A percentile compares a stretch with the other conserved stretches of the same genome.
These are phyloP conservation scores for Microcyclospora tardicrescens DNA, from an alignment of 2,329 filamentous ascomycete species.

Conservation along the genomic window DNA sequence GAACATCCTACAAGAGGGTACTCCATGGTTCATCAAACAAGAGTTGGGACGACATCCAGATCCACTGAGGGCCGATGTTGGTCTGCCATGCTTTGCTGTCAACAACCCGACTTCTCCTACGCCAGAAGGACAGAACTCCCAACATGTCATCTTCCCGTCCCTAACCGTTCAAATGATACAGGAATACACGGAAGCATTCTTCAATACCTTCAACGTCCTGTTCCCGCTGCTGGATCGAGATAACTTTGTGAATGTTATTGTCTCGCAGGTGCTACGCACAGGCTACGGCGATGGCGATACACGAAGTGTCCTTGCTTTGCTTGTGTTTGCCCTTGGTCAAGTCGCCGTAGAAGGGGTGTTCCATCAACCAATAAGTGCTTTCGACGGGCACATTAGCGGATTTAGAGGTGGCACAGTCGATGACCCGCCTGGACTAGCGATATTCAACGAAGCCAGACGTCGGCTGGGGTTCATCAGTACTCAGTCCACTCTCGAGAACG, in stretches of 20 bases:
- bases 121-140: conserved; percentile 6
- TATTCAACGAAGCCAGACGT: conserved; percentile 50
- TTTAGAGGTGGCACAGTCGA: conserved; percentile 39
- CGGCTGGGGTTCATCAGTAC: conserved; percentile 46
- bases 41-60: conserved; percentile 22
- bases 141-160: conserved; percentile 19
- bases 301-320: conserved; percentile 40
- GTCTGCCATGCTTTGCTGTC: conserved; percentile 14
- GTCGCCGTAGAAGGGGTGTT: conserved; percentile 40
- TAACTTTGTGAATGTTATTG: conserved; percentile 36
- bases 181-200: conserved; percentile 41
- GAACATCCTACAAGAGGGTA: conserved; percentile 25
- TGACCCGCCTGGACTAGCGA: conserved; percentile 42
- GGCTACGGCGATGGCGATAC: conserved; percentile 39
- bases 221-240: conserved; percentile 48
- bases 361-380: conserved; percentile 33
- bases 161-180: conserved; percentile 40
- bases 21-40: conserved; percentile 26
- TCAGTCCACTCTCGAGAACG: conserved; percentile 44
- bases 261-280: conserved; percentile 34
- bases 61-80: conserved; percentile 16
- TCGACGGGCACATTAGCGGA: conserved; percentile 37
- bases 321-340: conserved; percentile 48
- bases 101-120: conserved; percentile 3
- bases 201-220: conserved; percentile 46